These are phyloP conservation scores for Kuraishia cidri DNA, from an alignment of 805 yeast species.

Conservation along the genomic window DNA sequence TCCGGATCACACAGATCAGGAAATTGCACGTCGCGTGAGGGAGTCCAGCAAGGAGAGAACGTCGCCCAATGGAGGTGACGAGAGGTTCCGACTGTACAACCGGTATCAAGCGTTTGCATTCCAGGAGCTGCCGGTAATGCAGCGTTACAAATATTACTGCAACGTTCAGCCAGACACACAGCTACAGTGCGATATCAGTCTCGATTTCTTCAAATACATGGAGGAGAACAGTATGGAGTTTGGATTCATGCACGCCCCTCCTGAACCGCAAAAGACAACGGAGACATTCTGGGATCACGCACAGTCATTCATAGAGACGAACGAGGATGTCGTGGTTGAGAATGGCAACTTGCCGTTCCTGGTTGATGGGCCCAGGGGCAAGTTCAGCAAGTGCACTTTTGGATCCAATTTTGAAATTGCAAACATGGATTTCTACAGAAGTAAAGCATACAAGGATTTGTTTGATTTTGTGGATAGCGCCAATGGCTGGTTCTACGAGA, in stretches of 20 bases:
- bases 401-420: constrained; percentile 55
- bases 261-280: constrained; percentile 11
- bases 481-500: constrained; percentile 48
- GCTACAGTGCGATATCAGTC: constrained; percentile 43
- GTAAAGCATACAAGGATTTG: constrained; percentile 32
- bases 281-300: constrained; percentile 30
- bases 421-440: constrained; percentile 38
- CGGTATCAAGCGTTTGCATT: constrained; percentile 43
- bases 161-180: constrained; percentile 49
- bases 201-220: constrained; percentile 40
- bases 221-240: constrained; percentile 28
- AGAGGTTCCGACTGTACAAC: constrained; percentile 39
- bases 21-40: constrained; percentile 51
- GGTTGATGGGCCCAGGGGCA: constrained; percentile 22
- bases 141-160: constrained; percentile 43
- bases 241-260: constrained; percentile 27
- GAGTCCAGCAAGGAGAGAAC: constrained; percentile 20
- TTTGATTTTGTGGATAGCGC: constrained; percentile 35
- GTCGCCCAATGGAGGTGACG: constrained; percentile 20
- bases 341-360: constrained; percentile 31
- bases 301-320: constrained; percentile 28
- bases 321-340: constrained; percentile 29
- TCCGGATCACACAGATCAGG: constrained; percentile 61
- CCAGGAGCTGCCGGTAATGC: constrained; percentile 32
- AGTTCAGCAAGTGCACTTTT: constrained; percentile 44